Percentiles rank a stretch among this genome's conserved stretches.
Evolutionary conservation across 768 basidiomycete species (phyloP).

Genomic region (Leccinum uliginosum): DNA sequence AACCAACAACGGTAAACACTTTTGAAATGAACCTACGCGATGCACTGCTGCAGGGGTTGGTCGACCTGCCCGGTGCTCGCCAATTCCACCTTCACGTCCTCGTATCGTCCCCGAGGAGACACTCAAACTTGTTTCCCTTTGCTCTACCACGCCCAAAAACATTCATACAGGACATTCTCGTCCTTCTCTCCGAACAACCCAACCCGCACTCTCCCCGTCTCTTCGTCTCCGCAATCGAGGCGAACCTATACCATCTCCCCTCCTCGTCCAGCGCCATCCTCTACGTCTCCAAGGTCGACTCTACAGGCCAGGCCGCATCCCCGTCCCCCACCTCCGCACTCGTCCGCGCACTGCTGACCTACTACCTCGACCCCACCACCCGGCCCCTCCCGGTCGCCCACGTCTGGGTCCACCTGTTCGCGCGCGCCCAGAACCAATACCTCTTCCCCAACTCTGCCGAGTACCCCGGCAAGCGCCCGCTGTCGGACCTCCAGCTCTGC

Average conservation of each 20-base stretch:
- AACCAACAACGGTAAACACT: neutral
- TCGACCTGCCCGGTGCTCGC: constrained; percentile 58
- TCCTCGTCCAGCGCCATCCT: constrained; percentile 65
- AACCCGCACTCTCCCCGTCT: constrained; percentile 47
- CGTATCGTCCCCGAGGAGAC: constrained; percentile 62
- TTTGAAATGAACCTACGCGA: constrained; percentile 54
- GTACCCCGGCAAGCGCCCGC: constrained; percentile 60
- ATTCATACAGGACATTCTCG: constrained; percentile 71
- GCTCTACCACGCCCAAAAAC: constrained; percentile 60
- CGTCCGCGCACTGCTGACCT: constrained; percentile 60
- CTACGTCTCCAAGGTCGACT: constrained; percentile 93
- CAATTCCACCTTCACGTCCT: constrained; percentile 75
- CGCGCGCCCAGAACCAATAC: constrained; percentile 86
- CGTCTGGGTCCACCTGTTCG: constrained; percentile 85
- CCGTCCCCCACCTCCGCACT: constrained; percentile 71
- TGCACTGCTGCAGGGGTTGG: constrained; percentile 53
- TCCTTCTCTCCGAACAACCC: constrained; percentile 67
- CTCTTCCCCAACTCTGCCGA: constrained; percentile 87
- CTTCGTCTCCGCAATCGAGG: constrained; percentile 78
- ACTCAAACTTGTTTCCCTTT: constrained; percentile 70
- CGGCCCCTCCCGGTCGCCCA: constrained; percentile 53
- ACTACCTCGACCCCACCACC: constrained; percentile 59
- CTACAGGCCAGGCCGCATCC: constrained; percentile 67
- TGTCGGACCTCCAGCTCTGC: constrained; percentile 77
- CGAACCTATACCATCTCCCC: constrained; percentile 68